Percentiles rank a stretch among this genome's conserved stretches.
phyloP scores from a whole-genome alignment of 1,284 basidiomycete genomes.

The Cutaneotrichosporon cutaneum region DNA sequence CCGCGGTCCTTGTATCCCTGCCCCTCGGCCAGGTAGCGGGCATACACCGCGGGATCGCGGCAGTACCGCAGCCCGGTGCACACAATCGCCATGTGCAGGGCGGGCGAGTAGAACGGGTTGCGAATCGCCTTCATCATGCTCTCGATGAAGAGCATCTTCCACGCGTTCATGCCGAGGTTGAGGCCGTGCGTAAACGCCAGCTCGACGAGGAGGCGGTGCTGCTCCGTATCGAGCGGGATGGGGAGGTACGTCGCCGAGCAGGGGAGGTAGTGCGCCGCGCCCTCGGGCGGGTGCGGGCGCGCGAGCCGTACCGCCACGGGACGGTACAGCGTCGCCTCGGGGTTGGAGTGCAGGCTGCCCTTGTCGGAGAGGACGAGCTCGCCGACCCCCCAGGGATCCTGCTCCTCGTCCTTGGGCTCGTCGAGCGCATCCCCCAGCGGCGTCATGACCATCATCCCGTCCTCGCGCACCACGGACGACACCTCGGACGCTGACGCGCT shows the following conservation, averaged over 20 bases:
- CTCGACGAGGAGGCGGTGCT: conserved; percentile 2
- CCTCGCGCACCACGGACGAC: neutral
- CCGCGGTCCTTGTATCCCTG: neutral
- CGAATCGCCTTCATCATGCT: neutral
- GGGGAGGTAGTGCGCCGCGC: conserved; percentile 1
- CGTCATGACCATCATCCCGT: neutral
- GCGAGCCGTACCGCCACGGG: neutral
- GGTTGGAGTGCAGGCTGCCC: conserved; percentile 3
- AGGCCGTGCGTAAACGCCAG: neutral
- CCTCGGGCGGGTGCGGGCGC: neutral
- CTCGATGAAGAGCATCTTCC: conserved; percentile 4
- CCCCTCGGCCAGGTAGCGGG: neutral
- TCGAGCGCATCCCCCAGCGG: neutral
- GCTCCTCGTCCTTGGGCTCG: neutral
- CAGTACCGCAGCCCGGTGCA: neutral
- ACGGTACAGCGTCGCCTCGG: neutral
- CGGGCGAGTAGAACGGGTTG: conserved; percentile 2
- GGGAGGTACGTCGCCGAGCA: conserved; percentile 3
- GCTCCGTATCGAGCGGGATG: neutral
- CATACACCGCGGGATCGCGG: neutral
- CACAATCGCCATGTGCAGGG: neutral
- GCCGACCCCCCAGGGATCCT: neutral
- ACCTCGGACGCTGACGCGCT: neutral
- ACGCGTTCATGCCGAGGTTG: neutral
- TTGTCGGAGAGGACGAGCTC: neutral